These are phyloP conservation scores for Neckera pumila DNA, from an alignment of 225 moss, liverwort and hornwort genomes.

Conservation along the genomic window DNA sequence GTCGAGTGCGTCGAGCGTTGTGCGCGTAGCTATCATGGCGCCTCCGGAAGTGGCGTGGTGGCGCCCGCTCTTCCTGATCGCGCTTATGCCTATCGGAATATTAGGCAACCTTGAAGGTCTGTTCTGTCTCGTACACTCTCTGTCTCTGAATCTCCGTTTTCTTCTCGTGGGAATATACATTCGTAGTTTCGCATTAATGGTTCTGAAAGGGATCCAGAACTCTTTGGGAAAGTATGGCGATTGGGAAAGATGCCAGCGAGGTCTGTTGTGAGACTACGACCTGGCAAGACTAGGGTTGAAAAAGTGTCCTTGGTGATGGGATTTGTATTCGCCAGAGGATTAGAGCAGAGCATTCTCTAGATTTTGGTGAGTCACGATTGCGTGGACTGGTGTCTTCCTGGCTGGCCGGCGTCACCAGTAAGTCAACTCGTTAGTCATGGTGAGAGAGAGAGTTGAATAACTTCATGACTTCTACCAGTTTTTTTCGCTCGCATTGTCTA, in stretches of 20 bases:
- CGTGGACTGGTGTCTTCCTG: background rate
- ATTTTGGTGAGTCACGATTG: background rate
- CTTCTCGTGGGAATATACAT: background rate
- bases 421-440: background rate
- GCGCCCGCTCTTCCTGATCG: conserved; percentile 33
- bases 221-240: background rate
- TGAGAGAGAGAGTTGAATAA: background rate
- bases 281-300: background rate
- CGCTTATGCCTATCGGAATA: conserved; percentile 30
- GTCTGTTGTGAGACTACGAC: background rate
- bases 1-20: background rate
- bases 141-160: background rate
- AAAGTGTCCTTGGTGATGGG: background rate
- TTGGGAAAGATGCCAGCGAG: background rate
- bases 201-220: background rate
- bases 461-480: background rate
- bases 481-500: background rate
- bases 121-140: background rate
- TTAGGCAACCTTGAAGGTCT: conserved; percentile 34
- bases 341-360: background rate
- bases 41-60: conserved; percentile 33
- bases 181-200: background rate
- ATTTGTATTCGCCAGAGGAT: background rate
- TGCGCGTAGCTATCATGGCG: conserved; percentile 24
- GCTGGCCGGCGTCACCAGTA: background rate